phyloP scores from a whole-genome alignment of 208 protist species.

The Acanthamoeba sp. region DNA sequence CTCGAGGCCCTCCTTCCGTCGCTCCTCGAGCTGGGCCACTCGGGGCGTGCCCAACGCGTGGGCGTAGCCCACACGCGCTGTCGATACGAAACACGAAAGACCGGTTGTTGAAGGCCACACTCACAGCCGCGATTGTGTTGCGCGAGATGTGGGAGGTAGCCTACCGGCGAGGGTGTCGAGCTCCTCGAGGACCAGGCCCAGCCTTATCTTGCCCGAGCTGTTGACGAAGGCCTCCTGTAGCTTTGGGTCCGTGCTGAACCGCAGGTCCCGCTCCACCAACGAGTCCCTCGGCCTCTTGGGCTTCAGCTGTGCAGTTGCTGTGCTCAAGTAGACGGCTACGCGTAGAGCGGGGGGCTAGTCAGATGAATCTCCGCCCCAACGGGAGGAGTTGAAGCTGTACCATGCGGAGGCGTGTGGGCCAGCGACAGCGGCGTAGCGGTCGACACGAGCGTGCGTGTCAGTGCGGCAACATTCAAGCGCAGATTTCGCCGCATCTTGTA shows the following conservation, averaged over 20 bases:
- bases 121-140: no score
- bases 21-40: slow-evolving; percentile 2
- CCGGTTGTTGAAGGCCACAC: not conserved
- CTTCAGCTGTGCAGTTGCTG: no score
- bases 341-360: no score
- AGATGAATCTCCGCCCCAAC: no score
- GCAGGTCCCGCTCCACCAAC: slow-evolving; percentile 25
- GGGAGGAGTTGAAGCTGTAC: not conserved
- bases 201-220: slow-evolving; percentile 64
- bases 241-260: slow-evolving; percentile 19
- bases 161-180: slow-evolving; percentile 67
- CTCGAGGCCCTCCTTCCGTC: not conserved
- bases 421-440: no score
- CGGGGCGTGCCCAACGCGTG: slow-evolving; percentile 20
- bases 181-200: slow-evolving; percentile 60
- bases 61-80: slow-evolving; percentile 13
- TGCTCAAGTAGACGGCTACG: no score
- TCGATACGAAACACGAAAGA: not conserved
- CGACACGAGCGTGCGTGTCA: no score
- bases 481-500: no score
- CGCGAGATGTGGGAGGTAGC: not conserved
- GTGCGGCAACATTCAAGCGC: no score
- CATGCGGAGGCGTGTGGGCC: no score
- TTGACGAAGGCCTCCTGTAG: slow-evolving; percentile 58
- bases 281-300: slow-evolving; percentile 64